A percentile compares a stretch with the other conserved stretches of the same genome.
phyloP scores from a whole-genome alignment of 2,329 filamentous ascomycete species.

The Aspergillus sp. region DNA sequence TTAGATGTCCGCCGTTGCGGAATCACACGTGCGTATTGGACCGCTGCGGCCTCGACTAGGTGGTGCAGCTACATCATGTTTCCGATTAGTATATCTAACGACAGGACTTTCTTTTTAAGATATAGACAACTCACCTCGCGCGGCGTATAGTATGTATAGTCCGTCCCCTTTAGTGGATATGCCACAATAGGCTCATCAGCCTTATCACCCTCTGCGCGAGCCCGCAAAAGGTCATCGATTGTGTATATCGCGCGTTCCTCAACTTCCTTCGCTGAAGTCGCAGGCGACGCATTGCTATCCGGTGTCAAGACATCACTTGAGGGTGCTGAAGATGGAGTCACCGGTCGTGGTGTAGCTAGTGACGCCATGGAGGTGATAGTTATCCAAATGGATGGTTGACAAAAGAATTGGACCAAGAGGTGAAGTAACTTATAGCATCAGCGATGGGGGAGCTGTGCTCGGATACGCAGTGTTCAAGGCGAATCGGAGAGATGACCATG shows the following conservation, averaged over 20 bases:
- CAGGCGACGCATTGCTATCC: slow-evolving; percentile 2
- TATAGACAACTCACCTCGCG: slow-evolving; percentile 8
- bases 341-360: not conserved
- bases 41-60: slow-evolving; percentile 19
- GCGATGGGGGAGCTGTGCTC: not conserved
- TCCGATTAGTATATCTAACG: not conserved
- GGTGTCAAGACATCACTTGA: not conserved
- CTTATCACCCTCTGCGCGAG: slow-evolving; percentile 8
- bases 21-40: slow-evolving; percentile 17
- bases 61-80: slow-evolving; percentile 12
- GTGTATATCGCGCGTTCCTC: slow-evolving; percentile 13
- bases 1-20: slow-evolving; percentile 18
- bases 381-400: not conserved
- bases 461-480: not conserved
- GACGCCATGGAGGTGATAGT: slow-evolving; percentile 4
- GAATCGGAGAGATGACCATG: not conserved
- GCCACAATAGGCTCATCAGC: slow-evolving; percentile 18
- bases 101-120: not conserved
- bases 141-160: slow-evolving; percentile 20
- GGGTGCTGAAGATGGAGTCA: not conserved
- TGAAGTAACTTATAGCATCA: not conserved
- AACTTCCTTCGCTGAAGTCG: slow-evolving; percentile 7
- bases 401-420: not conserved
- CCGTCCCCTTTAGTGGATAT: slow-evolving; percentile 14
- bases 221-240: slow-evolving; percentile 14